These are phyloP conservation scores for Pelargonium cotyledonis DNA, from an alignment of 441 rosid genomes.

Conservation along the genomic window DNA sequence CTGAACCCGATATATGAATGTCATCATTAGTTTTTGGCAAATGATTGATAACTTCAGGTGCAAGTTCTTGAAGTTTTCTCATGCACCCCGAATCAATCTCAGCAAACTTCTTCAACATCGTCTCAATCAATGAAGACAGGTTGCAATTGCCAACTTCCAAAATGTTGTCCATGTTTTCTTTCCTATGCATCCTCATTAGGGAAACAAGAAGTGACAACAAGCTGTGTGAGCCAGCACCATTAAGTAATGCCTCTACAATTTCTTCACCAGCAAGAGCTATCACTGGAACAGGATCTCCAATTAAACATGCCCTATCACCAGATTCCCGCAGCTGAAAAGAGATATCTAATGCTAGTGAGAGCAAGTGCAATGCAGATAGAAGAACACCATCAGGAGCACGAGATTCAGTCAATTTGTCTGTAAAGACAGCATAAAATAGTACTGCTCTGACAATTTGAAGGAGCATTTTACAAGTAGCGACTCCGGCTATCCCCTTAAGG, in stretches of 20 bases:
- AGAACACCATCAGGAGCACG: constrained; percentile 81
- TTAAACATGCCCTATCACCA: constrained; percentile 23
- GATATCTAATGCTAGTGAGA: constrained; percentile 69
- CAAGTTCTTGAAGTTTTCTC: constrained; percentile 60
- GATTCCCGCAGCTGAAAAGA: constrained; percentile 49
- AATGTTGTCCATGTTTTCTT: constrained; percentile 38
- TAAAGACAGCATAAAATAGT: constrained; percentile 66
- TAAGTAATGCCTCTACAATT: constrained; percentile 39
- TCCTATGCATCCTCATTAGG: constrained; percentile 62
- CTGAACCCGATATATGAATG: constrained; percentile 28
- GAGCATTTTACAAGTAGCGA: constrained; percentile 71
- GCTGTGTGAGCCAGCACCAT: constrained; percentile 53
- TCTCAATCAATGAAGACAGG: constrained; percentile 66
- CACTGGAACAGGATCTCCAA: constrained; percentile 40
- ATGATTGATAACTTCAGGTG: constrained; percentile 67
- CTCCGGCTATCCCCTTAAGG: constrained; percentile 55
- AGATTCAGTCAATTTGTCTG: constrained; percentile 51
- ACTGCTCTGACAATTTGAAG: constrained; percentile 68
- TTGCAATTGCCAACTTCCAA: constrained; percentile 58
- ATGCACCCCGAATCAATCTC: constrained; percentile 64
- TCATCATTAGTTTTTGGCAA: constrained; percentile 31
- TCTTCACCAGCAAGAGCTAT: constrained; percentile 63
- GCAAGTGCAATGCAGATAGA: constrained; percentile 71
- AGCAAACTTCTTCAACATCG: constrained; percentile 65
- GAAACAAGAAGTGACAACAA: constrained; percentile 86